These are phyloP conservation scores for Penicillium sp. DNA, from an alignment of 2,329 filamentous ascomycete species.

Conservation along the genomic window DNA sequence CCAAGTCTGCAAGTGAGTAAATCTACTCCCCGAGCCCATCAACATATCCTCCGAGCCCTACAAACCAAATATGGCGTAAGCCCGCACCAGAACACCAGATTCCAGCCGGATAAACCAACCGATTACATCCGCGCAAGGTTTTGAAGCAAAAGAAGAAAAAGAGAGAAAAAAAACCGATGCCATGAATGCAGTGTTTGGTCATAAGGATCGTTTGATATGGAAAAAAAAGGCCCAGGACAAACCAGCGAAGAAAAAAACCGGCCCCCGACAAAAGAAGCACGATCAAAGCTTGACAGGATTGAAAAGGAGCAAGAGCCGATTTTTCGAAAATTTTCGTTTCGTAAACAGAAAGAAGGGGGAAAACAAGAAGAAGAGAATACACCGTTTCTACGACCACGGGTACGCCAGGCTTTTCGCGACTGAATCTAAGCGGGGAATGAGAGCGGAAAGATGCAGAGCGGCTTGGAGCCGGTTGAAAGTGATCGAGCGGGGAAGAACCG, in stretches of 20 bases:
- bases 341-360: slow-evolving; percentile 1
- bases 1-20: neutral
- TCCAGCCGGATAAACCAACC: neutral
- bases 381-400: slow-evolving; percentile 39
- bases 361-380: slow-evolving; percentile 22
- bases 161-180: slow-evolving; percentile 32
- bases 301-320: slow-evolving; percentile 11
- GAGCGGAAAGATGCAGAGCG: slow-evolving; percentile 20
- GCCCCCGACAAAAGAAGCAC: slow-evolving; percentile 22
- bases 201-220: slow-evolving; percentile 42
- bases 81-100: too few relatives aligned
- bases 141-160: slow-evolving; percentile 16
- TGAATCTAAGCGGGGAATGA: slow-evolving; percentile 24
- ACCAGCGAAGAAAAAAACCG: slow-evolving; percentile 22
- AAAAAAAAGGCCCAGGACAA: slow-evolving; percentile 31
- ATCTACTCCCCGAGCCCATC: neutral
- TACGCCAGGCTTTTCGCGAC: slow-evolving; percentile 38
- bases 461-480: slow-evolving; percentile 9
- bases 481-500: slow-evolving; percentile 1
- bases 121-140: neutral
- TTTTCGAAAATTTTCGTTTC: slow-evolving; percentile 11
- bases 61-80: neutral
- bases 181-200: slow-evolving; percentile 40
- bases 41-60: neutral
- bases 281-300: slow-evolving; percentile 10